Percentiles rank a stretch among this genome's conserved stretches.
These are phyloP conservation scores for Ambrosiella beaveri DNA, from an alignment of 2,329 filamentous ascomycete genomes.

Conservation along the genomic window DNA sequence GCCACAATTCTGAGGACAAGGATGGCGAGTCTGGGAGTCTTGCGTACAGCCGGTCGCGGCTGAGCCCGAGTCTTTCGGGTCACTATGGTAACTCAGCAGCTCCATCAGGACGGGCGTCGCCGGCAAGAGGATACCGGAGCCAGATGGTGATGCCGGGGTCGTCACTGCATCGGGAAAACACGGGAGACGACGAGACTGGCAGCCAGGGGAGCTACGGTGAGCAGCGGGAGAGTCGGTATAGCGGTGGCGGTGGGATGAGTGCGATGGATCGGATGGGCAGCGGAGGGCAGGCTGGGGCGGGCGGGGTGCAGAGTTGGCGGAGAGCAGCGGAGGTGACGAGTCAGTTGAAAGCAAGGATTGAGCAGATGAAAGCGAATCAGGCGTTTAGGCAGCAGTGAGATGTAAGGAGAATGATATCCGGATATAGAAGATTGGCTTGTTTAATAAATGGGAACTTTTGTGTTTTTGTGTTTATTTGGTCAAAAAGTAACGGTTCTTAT, in stretches of 20 bases:
- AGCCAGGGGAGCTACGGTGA: slow-evolving; percentile 8
- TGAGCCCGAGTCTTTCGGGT: slow-evolving; percentile 34
- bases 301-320: slow-evolving; percentile 80
- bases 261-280: slow-evolving; percentile 4
- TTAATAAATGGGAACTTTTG: background rate
- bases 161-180: background rate
- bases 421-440: background rate
- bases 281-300: background rate
- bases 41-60: slow-evolving; percentile 31
- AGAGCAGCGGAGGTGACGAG: slow-evolving; percentile 93
- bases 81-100: slow-evolving; percentile 19
- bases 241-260: background rate
- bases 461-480: too few relatives aligned
- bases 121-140: slow-evolving; percentile 36
- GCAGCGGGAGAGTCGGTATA: background rate
- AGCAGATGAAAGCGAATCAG: slow-evolving; percentile 72
- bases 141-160: slow-evolving; percentile 14
- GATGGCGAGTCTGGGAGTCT: slow-evolving; percentile 40
- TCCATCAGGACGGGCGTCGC: slow-evolving; percentile 38
- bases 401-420: background rate
- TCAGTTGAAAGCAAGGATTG: slow-evolving; percentile 90
- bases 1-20: slow-evolving; percentile 57
- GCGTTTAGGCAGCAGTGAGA: slow-evolving; percentile 14
- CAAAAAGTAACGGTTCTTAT: too few relatives aligned
- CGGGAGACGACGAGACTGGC: slow-evolving; percentile 6